Percentiles rank a stretch among this genome's conserved stretches.
Conservation (phyloP, 2,329 filamentous ascomycete species). For the Diaporthe nobilis region DNA sequence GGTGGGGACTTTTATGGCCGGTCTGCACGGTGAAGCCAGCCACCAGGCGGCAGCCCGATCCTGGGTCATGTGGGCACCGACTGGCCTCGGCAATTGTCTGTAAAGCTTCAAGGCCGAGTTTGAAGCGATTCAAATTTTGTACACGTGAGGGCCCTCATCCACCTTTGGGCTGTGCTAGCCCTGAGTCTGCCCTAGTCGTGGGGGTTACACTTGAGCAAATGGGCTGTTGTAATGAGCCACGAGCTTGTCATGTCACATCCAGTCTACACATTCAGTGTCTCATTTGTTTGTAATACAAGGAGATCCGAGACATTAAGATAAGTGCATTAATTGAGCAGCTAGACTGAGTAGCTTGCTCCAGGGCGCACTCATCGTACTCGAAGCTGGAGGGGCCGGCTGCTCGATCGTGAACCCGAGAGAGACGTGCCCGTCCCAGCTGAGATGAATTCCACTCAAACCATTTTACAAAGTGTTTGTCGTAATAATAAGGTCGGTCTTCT, state of each 20-base stretch:
- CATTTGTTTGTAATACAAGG: background rate
- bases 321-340: background rate
- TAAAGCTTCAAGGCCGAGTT: background rate
- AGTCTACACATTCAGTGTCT: background rate
- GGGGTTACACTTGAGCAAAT: background rate
- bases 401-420: background rate
- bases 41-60: background rate
- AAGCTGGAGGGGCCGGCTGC: background rate
- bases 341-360: background rate
- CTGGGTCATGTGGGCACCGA: background rate
- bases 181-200: background rate
- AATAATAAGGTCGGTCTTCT: background rate
- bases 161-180: background rate
- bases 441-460: background rate
- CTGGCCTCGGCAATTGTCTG: background rate
- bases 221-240: too few species aligned
- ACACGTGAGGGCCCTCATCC: background rate
- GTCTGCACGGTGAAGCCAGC: background rate
- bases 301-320: background rate
- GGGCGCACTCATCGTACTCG: too few species aligned
- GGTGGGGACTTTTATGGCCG: background rate
- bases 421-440: background rate
- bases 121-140: background rate
- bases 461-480: background rate
- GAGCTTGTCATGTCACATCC: background rate